Percentiles rank a stretch among this genome's conserved stretches.
phyloP scores from a whole-genome alignment of 352 stramenopile species.

The Globisporangium splendens region DNA sequence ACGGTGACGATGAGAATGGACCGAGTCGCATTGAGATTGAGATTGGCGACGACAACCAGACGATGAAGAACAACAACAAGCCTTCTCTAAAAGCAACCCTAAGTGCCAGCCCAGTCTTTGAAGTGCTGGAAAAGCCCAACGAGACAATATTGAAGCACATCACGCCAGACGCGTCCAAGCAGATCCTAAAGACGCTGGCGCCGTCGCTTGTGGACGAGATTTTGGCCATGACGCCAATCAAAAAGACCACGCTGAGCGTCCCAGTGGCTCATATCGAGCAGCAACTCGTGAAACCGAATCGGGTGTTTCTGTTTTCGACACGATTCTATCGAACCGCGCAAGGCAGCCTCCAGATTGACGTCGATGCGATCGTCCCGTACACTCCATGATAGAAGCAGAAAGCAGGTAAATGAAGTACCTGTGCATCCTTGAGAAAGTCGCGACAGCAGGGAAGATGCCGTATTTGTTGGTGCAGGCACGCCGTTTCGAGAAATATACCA shows the following conservation, averaged over 20 bases:
- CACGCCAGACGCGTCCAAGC: neutral
- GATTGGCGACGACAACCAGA: conserved; percentile 6
- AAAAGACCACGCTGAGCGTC: conserved; percentile 1
- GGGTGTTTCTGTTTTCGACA: conserved; percentile 17
- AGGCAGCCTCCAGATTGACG: conserved; percentile 10
- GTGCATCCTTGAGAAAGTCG: too few species aligned
- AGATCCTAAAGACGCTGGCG: conserved; percentile 10
- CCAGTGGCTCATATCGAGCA: conserved; percentile 3
- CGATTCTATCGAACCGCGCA: conserved; percentile 11
- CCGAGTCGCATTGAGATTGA: conserved; percentile 5
- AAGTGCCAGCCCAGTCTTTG: conserved; percentile 8
- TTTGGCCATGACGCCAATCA: neutral
- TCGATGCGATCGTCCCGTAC: conserved; percentile 17
- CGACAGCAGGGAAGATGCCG: too few species aligned
- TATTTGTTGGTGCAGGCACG: too few species aligned
- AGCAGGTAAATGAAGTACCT: too few species aligned
- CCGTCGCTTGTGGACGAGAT: conserved; percentile 10
- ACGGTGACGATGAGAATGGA: neutral
- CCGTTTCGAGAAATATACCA: too few species aligned
- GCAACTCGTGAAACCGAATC: conserved; percentile 6
- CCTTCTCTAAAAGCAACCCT: conserved; percentile 3
- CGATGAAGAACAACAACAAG: neutral
- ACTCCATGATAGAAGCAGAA: neutral
- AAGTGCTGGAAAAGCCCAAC: neutral
- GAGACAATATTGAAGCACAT: neutral